Evolutionary conservation across 2,329 filamentous ascomycete species (phyloP).

Genomic region (Annulohypoxylon truncatum): DNA sequence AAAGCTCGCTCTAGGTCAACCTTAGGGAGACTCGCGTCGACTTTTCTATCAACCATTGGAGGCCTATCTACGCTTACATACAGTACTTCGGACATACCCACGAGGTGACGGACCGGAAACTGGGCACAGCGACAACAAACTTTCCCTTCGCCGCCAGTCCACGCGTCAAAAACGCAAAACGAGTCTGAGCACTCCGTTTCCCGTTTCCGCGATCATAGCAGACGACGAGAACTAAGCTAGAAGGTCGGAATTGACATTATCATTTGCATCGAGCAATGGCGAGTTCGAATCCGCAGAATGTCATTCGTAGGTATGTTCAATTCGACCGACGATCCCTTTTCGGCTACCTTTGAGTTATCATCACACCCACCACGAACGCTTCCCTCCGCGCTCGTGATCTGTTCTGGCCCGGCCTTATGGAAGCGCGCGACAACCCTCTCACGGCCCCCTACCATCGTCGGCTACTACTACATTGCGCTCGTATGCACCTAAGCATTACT

Average conservation of each 20-base stretch:
- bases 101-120: constrained; percentile 25
- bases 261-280: constrained; percentile 46
- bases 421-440: constrained; percentile 6
- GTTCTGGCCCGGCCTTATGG: constrained; percentile 8
- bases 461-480: constrained; percentile 4
- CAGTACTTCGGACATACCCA: too few relatives aligned
- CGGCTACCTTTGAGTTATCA: constrained; percentile 25
- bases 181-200: constrained; percentile 25
- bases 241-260: constrained; percentile 27
- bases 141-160: constrained; percentile 14
- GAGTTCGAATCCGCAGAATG: constrained; percentile 54
- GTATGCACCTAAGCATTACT: constrained; percentile 29
- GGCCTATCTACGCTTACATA: constrained; percentile 33
- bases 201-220: constrained; percentile 32
- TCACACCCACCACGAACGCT: constrained; percentile 28
- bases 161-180: constrained; percentile 25
- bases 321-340: constrained; percentile 35
- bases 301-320: constrained; percentile 57
- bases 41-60: constrained; percentile 21
- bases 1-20: constrained; percentile 4
- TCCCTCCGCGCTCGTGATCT: constrained; percentile 21
- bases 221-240: constrained; percentile 14
- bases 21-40: constrained; percentile 30
- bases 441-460: constrained; percentile 3
- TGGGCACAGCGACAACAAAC: constrained; percentile 28